phyloP scores from a whole-genome alignment of 345 rosid genomes.

The Euphorbia pulcherrima region DNA sequence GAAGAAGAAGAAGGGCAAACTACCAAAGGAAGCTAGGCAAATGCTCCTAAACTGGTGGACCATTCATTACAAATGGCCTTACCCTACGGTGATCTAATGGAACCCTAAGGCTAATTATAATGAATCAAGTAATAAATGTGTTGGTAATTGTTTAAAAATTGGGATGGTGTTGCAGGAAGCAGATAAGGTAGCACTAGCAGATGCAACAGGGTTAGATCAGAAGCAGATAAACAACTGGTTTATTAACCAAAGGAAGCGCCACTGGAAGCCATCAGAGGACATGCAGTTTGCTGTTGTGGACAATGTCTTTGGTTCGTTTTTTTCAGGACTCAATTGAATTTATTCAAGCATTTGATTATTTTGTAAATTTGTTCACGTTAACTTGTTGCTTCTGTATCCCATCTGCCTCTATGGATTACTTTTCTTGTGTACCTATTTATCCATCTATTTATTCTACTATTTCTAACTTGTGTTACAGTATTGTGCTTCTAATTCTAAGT shows the following conservation, averaged over 20 bases:
- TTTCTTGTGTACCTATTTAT: background rate
- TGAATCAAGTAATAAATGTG: too few species aligned
- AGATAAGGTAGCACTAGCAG: constrained; percentile 47
- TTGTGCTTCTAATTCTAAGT: too few species aligned
- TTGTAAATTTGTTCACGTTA: constrained; percentile 12
- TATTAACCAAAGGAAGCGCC: constrained; percentile 59
- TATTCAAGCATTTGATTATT: too few species aligned
- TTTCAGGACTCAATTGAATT: constrained; percentile 16
- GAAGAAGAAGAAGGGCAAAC: constrained; percentile 56
- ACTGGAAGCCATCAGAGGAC: constrained; percentile 55
- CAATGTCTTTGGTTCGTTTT: constrained; percentile 32
- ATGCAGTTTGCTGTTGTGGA: constrained; percentile 47
- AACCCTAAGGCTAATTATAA: background rate
- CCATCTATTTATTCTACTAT: too few species aligned
- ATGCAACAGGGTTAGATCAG: constrained; percentile 50
- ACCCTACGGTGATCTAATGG: constrained; percentile 41
- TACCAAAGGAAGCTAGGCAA: constrained; percentile 47
- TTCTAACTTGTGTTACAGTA: background rate
- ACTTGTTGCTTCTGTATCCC: background rate
- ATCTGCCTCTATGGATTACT: background rate
- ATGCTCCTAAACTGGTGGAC: constrained; percentile 53
- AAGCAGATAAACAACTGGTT: constrained; percentile 66
- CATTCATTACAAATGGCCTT: constrained; percentile 53
- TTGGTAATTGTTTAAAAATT: too few species aligned
- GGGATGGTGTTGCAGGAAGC: constrained; percentile 31